Conservation (phyloP, 2,329 filamentous ascomycete genomes). For the Diplocarpon rosae region DNA sequence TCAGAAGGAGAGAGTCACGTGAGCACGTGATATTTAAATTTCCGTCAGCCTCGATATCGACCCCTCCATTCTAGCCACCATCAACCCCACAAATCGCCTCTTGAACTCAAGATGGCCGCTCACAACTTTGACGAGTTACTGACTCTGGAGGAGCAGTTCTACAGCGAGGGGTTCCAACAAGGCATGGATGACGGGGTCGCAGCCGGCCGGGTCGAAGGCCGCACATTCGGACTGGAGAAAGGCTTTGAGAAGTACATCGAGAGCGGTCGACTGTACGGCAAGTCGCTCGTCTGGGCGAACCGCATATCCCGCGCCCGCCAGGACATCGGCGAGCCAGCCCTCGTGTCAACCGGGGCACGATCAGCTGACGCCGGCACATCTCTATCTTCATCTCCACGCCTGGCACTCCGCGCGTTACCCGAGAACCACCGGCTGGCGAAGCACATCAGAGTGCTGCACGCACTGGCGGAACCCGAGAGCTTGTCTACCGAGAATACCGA, state of each 20-base stretch:
- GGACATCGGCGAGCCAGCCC: not conserved
- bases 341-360: not conserved
- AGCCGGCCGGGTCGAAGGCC: constrained; percentile 77
- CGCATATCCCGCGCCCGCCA: constrained; percentile 37
- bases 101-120: constrained; percentile 14
- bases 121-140: constrained; percentile 34
- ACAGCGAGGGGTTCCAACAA: constrained; percentile 67
- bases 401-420: constrained; percentile 34
- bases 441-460: constrained; percentile 65
- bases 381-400: not conserved
- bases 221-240: constrained; percentile 80
- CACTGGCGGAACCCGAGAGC: constrained; percentile 67
- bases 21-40: no score
- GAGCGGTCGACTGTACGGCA: constrained; percentile 67
- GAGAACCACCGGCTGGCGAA: constrained; percentile 58
- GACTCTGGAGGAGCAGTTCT: constrained; percentile 58
- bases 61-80: not conserved
- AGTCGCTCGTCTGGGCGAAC: constrained; percentile 73
- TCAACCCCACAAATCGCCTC: not conserved
- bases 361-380: not conserved
- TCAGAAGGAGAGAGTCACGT: no score
- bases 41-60: not conserved
- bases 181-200: constrained; percentile 65
- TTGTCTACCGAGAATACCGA: constrained; percentile 75
- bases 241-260: constrained; percentile 88